These are phyloP conservation scores for Globisporangium spiculum DNA, from an alignment of 352 stramenopile genomes.

Conservation along the genomic window DNA sequence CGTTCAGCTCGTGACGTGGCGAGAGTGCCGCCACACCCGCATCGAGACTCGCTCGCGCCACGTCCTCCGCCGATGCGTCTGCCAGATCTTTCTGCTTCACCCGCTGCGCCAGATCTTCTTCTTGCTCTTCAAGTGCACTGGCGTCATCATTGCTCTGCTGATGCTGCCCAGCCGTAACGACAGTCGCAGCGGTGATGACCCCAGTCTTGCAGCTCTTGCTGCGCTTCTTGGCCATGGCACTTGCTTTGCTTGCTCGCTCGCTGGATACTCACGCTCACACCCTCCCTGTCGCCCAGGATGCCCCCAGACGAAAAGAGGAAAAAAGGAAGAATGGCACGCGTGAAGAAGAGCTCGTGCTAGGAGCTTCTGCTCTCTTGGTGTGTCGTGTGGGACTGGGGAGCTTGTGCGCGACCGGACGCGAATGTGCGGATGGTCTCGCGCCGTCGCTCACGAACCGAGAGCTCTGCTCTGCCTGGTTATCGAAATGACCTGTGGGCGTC, in stretches of 20 bases:
- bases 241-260: background rate
- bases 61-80: slow-evolving; percentile 9
- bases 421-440: slow-evolving; percentile 4
- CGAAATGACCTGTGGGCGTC: background rate
- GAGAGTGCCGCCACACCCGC: slow-evolving; percentile 8
- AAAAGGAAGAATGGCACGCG: background rate
- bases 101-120: background rate
- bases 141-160: background rate
- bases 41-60: slow-evolving; percentile 7
- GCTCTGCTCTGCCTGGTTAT: background rate
- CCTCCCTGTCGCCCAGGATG: background rate
- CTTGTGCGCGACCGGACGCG: background rate
- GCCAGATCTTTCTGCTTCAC: slow-evolving; percentile 11
- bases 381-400: background rate
- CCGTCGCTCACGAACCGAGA: background rate
- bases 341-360: background rate
- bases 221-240: slow-evolving; percentile 10
- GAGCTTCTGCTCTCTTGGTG: background rate
- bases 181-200: background rate
- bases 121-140: background rate
- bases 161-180: background rate
- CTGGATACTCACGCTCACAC: background rate
- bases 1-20: slow-evolving; percentile 23
- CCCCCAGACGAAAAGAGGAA: background rate
- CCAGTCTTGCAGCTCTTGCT: slow-evolving; percentile 11